phyloP scores from a whole-genome alignment of 768 basidiomycete genomes.

The Podaxis sp. region DNA sequence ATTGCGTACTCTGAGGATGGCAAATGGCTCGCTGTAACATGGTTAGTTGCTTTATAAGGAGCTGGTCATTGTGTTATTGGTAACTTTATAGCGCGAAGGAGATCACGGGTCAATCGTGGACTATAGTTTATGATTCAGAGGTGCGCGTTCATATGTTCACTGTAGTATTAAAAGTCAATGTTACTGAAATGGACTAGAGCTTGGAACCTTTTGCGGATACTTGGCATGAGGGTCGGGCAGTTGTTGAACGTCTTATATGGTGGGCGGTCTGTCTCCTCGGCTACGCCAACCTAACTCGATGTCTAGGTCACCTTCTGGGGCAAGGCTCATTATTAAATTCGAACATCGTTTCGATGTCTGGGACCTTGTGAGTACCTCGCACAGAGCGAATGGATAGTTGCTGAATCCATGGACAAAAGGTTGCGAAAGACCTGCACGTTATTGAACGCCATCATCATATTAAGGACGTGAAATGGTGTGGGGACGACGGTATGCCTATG shows the following conservation, averaged over 20 bases:
- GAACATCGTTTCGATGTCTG: conserved; percentile 12
- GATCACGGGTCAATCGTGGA: neutral
- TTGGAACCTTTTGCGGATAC: neutral
- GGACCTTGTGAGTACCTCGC: neutral
- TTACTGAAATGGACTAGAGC: neutral
- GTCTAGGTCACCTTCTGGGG: conserved; percentile 11
- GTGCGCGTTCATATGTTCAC: neutral
- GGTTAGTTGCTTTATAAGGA: neutral
- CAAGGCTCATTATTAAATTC: conserved; percentile 10
- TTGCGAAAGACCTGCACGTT: neutral
- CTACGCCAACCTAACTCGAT: neutral
- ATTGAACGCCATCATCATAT: neutral
- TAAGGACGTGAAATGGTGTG: conserved; percentile 8
- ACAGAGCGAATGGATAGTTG: neutral
- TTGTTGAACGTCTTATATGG: neutral
- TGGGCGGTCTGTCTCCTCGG: neutral
- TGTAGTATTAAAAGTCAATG: neutral
- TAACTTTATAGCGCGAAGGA: neutral
- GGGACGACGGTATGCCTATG: neutral
- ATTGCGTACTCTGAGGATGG: conserved; percentile 10
- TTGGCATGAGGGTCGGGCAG: neutral
- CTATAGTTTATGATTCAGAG: neutral
- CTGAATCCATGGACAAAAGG: neutral
- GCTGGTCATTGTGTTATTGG: too few species aligned
- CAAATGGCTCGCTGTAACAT: conserved; percentile 9